Conservation (phyloP, 1,139 yeast species). For the Arxiozyma slooffiae region DNA sequence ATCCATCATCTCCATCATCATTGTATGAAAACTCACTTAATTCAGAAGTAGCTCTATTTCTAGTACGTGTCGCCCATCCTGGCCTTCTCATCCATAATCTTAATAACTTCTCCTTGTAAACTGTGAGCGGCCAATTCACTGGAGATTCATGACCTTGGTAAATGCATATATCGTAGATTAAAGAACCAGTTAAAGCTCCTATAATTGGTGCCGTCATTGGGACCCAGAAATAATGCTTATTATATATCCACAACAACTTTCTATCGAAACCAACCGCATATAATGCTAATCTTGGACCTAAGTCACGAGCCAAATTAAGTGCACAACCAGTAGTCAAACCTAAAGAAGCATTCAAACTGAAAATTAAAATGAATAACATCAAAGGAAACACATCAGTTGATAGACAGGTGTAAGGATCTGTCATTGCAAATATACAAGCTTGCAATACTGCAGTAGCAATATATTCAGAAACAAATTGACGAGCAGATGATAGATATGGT, state of each 20-base stretch:
- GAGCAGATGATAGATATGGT: slow-evolving; percentile 34
- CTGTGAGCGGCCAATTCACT: slow-evolving; percentile 34
- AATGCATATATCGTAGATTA: slow-evolving; percentile 39
- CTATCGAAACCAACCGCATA: slow-evolving; percentile 38
- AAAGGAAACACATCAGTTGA: slow-evolving; percentile 39
- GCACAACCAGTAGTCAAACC: slow-evolving; percentile 46
- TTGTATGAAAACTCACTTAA: slow-evolving; percentile 25
- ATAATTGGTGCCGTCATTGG: slow-evolving; percentile 39
- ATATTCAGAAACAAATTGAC: slow-evolving; percentile 40
- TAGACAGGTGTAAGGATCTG: slow-evolving; percentile 41
- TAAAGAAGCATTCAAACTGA: slow-evolving; percentile 37
- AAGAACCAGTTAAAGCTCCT: slow-evolving; percentile 38
- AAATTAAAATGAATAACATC: slow-evolving; percentile 36
- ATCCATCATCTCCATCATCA: slow-evolving; percentile 12
- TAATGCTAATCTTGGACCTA: slow-evolving; percentile 43
- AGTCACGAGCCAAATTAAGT: slow-evolving; percentile 43
- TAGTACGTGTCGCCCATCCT: slow-evolving; percentile 22
- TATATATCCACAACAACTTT: slow-evolving; percentile 32
- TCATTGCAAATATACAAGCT: slow-evolving; percentile 38
- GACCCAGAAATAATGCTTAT: slow-evolving; percentile 42
- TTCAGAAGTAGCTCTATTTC: slow-evolving; percentile 21
- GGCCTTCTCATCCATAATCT: slow-evolving; percentile 27
- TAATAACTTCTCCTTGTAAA: slow-evolving; percentile 19
- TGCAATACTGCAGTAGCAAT: slow-evolving; percentile 37
- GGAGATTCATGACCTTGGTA: slow-evolving; percentile 44